phyloP scores from a whole-genome alignment of 768 basidiomycete species.

The Polyporus arcularius region DNA sequence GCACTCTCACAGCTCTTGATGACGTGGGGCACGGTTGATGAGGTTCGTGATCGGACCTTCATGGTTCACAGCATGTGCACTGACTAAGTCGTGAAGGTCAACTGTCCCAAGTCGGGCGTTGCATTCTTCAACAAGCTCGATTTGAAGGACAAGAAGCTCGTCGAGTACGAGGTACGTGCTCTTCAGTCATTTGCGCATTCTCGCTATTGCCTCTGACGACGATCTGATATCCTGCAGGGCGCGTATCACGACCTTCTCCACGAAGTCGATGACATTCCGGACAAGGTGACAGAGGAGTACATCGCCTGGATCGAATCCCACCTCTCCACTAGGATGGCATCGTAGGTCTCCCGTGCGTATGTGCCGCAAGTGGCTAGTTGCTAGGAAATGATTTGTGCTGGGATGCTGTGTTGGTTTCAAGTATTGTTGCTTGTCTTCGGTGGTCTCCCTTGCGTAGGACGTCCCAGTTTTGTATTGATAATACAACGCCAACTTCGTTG shows the following conservation, averaged over 20 bases:
- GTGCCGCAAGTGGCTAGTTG: too few relatives aligned
- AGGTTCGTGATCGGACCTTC: constrained; percentile 35
- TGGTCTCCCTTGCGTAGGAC: too few relatives aligned
- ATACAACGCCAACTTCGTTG: too few relatives aligned
- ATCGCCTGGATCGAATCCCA: constrained; percentile 45
- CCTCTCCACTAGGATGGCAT: too few relatives aligned
- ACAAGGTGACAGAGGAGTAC: constrained; percentile 53
- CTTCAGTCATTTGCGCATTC: not conserved
- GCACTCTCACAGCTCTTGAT: constrained; percentile 49
- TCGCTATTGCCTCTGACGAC: not conserved
- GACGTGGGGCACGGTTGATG: constrained; percentile 63
- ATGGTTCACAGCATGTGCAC: not conserved
- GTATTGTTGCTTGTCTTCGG: too few relatives aligned
- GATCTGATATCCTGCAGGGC: constrained; percentile 40
- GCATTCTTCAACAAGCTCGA: constrained; percentile 51
- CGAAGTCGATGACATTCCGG: constrained; percentile 62
- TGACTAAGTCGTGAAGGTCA: constrained; percentile 41
- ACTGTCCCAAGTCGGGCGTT: constrained; percentile 52
- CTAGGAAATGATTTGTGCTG: too few relatives aligned
- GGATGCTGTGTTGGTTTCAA: too few relatives aligned
- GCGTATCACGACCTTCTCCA: constrained; percentile 73
- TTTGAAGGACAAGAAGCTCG: constrained; percentile 54
- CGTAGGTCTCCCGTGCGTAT: too few relatives aligned
- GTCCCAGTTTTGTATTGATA: too few relatives aligned
- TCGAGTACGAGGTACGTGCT: constrained; percentile 36